Evolutionary conservation across 1,284 basidiomycete species (phyloP).

Genomic region (Cutaneotrichosporon sp.): DNA sequence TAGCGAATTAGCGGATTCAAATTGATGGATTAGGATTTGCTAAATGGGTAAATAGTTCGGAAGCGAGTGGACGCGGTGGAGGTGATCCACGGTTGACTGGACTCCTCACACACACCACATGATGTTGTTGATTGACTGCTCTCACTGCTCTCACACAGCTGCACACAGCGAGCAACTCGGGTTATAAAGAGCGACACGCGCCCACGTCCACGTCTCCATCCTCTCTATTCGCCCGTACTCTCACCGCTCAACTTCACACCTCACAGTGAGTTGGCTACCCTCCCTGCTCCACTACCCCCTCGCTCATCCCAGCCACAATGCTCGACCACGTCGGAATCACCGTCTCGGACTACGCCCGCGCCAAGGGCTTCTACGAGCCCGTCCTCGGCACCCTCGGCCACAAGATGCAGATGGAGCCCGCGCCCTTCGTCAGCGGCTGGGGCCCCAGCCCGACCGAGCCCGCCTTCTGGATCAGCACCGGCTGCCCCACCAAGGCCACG

Average conservation of each 20-base stretch:
- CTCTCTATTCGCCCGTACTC: too few relatives aligned
- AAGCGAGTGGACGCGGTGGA: constrained; percentile 4
- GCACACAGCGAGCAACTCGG: too few relatives aligned
- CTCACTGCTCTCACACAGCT: too few relatives aligned
- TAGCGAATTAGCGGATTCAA: not conserved
- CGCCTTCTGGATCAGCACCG: constrained; percentile 18
- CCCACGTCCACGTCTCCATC: not conserved
- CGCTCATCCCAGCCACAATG: constrained; percentile 11
- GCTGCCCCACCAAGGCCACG: not conserved
- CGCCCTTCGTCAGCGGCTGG: constrained; percentile 12
- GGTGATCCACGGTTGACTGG: constrained; percentile 8
- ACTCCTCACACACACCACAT: not conserved
- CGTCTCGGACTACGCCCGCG: constrained; percentile 16
- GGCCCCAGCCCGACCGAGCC: constrained; percentile 9
- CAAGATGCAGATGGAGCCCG: constrained; percentile 15
- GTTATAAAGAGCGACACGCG: too few relatives aligned
- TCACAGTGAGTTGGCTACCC: not conserved
- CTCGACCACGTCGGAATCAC: constrained; percentile 22
- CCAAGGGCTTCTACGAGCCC: constrained; percentile 20
- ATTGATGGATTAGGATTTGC: not conserved
- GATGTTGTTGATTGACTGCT: too few relatives aligned
- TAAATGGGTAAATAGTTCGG: not conserved
- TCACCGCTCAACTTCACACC: too few relatives aligned
- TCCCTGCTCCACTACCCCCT: not conserved
- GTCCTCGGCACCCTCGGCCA: constrained; percentile 15